Evolutionary conservation across 2,329 filamentous ascomycete genomes (phyloP), one percentile per base, ranked within the genome.

Genomic region (Talaromyces albobiverticillius): DNA sequence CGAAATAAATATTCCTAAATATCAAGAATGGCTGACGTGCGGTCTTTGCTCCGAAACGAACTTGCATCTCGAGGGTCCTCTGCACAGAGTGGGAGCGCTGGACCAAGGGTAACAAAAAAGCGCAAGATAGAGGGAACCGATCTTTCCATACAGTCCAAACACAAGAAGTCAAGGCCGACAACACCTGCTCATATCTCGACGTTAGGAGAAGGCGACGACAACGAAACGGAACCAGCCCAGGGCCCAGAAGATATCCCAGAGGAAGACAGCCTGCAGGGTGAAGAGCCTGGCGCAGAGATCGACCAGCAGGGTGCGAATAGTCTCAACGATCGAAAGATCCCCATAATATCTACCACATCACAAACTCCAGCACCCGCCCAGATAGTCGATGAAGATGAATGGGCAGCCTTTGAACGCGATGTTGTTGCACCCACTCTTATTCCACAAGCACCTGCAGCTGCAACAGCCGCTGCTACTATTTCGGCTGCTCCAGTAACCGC

Each of bases 401-500:
- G 89, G 88, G 87, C 89, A 2, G 89, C 89, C 8, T 95, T 95
- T 66, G 87, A 96, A 67, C 88, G 88, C 2, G 89, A 95, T 51
- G 85, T 95, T 53, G 87, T 84, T 7, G 74, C 68, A 38, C 69
- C 73, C 47, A 70, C 71, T 8, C 69, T 69, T 53, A 57, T 59
- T 41, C 64, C 62, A 14, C 64, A 71, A 41, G 59, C 62, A 20
- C 65, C 65, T 20, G 62, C 67, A 36, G 67, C 65, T 22, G 62
- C 66, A 41, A 67, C 68, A 3, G 53, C 72, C 1, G 62, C 81
- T 55, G 84, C 82, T 6, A 82, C 84, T 2, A 89, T 90, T 59
- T 85, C 81, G 1, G 87, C 87, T 0, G 84, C 86, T 0, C 86
- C 86, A 2, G 76, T 90, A 66, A 82, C 83, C 2, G 80, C 83